Base-by-base conservation (phyloP, 2,329 filamentous ascomycete species). In the Chaetothyriales sp. region DNA sequence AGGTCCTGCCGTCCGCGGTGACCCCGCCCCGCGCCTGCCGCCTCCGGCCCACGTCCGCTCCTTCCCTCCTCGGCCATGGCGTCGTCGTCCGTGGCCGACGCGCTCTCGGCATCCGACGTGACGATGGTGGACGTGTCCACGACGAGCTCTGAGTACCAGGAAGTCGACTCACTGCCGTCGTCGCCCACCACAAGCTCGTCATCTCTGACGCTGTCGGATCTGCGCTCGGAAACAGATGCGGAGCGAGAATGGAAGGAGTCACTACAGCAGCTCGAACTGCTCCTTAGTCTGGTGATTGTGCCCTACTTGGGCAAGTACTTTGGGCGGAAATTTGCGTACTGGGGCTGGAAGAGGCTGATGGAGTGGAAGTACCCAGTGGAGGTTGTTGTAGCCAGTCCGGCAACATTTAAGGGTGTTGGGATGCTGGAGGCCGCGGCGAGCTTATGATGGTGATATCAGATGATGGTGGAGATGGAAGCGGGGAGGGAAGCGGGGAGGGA, bases 241-340 rank as follows among this genome's bases (percentile, higher is more conserved):
- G 90, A 98, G 69, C 79, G 80, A 55, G 90, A 98, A 70, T 98
- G 92, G 92, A 85, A 90, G 62, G 86, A 89, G 63, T 94, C 86
- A 62, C 72, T 98, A 57, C 87, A 95, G 69, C 92, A 98, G 71
- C 71, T 98, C 54, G 89, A 98, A 72, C 75, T 97, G 58, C 75
- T 98, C 60, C 70, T 97, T 65, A 94, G 86, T 18, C 94, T 98
- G 88, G 85, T 97, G 47, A 69, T 97, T 61, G 84, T 98, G 48
- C 92, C 92, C 2, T 95, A 94, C 68, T 74, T 88, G 60, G 92
- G 92, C 54, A 98, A 97, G 70, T 97, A 89, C 70, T 81, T 95
- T 67, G 92, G 92, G 46, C 79, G 92, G 67, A 94, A 88, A 69
- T 94, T 89, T 73, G 90, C 90, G 54, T 95, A 94, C 66, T 95